Evolutionary conservation across 179 eudicot species (phyloP), one percentile per base, ranked within the genome.

Genomic region (Beta lomatogona): DNA sequence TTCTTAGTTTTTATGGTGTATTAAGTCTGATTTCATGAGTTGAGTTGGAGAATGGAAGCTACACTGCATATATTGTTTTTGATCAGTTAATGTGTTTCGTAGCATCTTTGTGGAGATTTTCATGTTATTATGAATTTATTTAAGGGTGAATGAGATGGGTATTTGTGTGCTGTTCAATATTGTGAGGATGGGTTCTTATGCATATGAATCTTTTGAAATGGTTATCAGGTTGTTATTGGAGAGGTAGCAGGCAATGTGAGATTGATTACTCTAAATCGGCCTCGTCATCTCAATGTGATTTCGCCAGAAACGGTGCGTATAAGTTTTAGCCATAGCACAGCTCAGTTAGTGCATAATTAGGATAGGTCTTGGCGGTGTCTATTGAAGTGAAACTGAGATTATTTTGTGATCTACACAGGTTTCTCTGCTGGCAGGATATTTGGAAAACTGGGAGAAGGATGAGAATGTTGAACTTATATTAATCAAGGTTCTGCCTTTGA

Each of bases 381-480:
- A 31, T 14, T 25, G 57, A 75, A 44, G 3, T 78, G 75, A 61
- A 59, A 61, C 77, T 79, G 13, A 83, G 41, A 25, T 73, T 53
- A 12, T 52, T 79, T 54, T 60, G 41, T 76, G 45, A 15, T 81
- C 45, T 79, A 15, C 72, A 77, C 83, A 96, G 99, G 99, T 96
- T 59, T 75, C 86, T 80, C 77, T 90, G 72, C 86, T 96, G 76
- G 96, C 99, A 75, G 86, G 84, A 84, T 89, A 90, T 78, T 70
- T 96, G 78, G 99, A 96, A 82, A 91, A 91, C 76, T 96, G 99
- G 98, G 99, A 96, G 85, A 90, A 88, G 59, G 98, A 96, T 79
- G 88, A 87, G 5, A 85, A 86, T 58, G 93, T 90, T 11, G 85
- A 94, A 59, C 91, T 96, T 46, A 86, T 96, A 74, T 78, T 96